Base-by-base conservation (phyloP, 176 grass and related monocot genomes). In the Puccinellia tenuiflora region DNA sequence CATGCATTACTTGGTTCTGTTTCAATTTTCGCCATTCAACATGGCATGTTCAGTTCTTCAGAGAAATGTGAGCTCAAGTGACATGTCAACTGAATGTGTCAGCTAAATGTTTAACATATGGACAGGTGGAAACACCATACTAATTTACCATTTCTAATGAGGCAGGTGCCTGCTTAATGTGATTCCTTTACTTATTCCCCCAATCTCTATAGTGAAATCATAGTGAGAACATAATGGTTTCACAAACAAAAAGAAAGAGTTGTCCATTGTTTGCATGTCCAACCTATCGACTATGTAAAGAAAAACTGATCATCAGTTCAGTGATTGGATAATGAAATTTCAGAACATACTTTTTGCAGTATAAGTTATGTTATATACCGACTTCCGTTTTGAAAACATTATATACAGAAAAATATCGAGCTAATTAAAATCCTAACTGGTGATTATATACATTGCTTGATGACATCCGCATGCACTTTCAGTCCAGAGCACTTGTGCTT, bases 381-480 rank as follows among this genome's bases (percentile, higher is more conserved):
- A n/a, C n/a, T n/a, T n/a, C n/a, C n/a, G n/a, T n/a, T n/a, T n/a
- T n/a, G n/a, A n/a, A n/a, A n/a, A n/a, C n/a, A n/a, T n/a, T n/a
- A n/a, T n/a, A 38, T 25, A 57, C 64, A 47, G 34, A 75, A 5
- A 30, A 62, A 62, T 30, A 34, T 5, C 18, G 1, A 80, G 28
- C 33, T 21, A 59, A 28, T 15, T 30, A n/a, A 20, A 45, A 31
- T 60, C 24, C 33, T 56, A 9, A 12, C 42, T 28, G 0, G n/a
- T 35, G 1, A n/a, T 20, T 21, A 73, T 54, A 77, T n/a, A n/a
- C 30, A 13, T 7, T 88, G 88, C 51, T 97, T 97, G 56, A 97
- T 60, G 84, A 90, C 53, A 12, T 85, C 75, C 1, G 90, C 86
- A 18, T 97, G 95, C 54, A 92, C 81, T 75, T 97, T 92, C 84